Base-by-base conservation (phyloP, 345 rosid genomes). In the Eucalyptus curtisii region DNA sequence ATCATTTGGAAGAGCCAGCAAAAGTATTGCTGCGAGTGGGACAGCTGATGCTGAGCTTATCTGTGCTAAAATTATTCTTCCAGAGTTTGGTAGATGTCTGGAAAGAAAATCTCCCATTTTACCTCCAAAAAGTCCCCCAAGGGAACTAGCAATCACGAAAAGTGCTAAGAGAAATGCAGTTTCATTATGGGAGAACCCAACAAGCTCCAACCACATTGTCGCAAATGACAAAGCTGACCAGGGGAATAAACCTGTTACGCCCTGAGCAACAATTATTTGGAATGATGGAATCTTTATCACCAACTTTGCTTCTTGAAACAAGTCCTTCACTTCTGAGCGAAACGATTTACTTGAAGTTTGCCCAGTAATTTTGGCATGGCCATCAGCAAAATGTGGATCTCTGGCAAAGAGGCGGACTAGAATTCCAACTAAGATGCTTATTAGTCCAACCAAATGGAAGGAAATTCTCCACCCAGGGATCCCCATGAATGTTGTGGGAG, bases 101-200 rank as follows among this genome's bases (percentile, higher is more conserved):
- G 99, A 95, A 76, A 96, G 94, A 89, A 90, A 89, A 91, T 94
- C 99, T 44, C 99, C 99, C 97, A 97, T 94, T 87, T 91, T 91
- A 40, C 99, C 99, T 31, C 99, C 99, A 88, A 97, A 94, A 37
- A 96, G 92, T n/a, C 99, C 97, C 7, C 97, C 99, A n/a, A 96
- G 90, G 55, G 99, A 96, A 89, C 93, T 71, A 40, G 97, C 94
- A 91, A 93, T 90, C 53, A 96, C 96, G 61, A 97, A 96, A 80
- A 95, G 86, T 81, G 93, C 95, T 49, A 94, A 89, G 68, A 97
- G 92, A 91, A 94, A 90, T 4, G 98, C 99, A 55, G 98, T 96
- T 89, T 88, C 88, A 66, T 92, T 88, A 45, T 96, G 99, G 64
- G 99, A 96, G 92, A 96, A 96, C n/a, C 98, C 99, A 10, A 92